phyloP scores from a whole-genome alignment of 1,284 basidiomycete genomes.

The Porodaedalea pini region DNA sequence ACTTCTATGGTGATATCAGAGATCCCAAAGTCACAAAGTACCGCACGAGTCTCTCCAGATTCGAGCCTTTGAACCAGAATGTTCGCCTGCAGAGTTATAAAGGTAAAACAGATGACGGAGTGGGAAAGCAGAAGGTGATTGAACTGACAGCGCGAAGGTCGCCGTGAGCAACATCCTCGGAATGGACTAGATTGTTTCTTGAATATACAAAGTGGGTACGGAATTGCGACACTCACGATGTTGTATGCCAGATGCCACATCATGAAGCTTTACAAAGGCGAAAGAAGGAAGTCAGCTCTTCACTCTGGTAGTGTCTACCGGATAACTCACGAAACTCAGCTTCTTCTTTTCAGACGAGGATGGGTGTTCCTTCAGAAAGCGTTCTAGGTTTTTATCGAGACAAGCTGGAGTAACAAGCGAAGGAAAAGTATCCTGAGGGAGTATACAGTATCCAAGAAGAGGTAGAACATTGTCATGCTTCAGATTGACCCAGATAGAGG shows the following conservation, averaged over 20 bases:
- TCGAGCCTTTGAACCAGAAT: neutral
- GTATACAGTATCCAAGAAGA: neutral
- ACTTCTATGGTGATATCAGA: neutral
- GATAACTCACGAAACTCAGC: neutral
- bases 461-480: slow-evolving; percentile 11
- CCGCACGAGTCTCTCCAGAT: neutral
- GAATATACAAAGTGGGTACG: neutral
- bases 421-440: neutral
- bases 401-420: neutral
- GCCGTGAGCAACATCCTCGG: slow-evolving; percentile 8
- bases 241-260: neutral
- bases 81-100: slow-evolving; percentile 6
- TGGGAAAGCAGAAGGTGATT: too few relatives aligned
- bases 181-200: too few relatives aligned
- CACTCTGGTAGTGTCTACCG: too few relatives aligned
- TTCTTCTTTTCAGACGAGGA: neutral
- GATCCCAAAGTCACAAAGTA: slow-evolving; percentile 12
- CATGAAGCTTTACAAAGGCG: neutral
- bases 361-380: neutral
- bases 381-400: neutral
- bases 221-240: neutral
- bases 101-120: neutral
- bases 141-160: neutral
- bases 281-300: neutral
- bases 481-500: neutral